Evolutionary conservation across 805 yeast genomes (phyloP).

Genomic region (Metschnikowia similis): DNA sequence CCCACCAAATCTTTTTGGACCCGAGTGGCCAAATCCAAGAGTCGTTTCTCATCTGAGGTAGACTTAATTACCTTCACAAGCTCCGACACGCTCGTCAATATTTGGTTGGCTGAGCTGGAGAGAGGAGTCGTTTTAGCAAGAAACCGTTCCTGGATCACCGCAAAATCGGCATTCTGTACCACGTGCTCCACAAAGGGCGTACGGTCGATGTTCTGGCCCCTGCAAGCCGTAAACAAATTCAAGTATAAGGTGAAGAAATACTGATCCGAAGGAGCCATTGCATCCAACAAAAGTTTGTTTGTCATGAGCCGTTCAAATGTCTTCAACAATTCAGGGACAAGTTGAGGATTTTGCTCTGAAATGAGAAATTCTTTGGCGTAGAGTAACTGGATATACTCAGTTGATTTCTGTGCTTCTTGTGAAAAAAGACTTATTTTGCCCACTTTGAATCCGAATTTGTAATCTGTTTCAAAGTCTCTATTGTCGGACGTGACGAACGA

Average conservation of each 20-base stretch:
- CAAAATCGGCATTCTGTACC: conserved; percentile 28
- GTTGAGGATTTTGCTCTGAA: conserved; percentile 26
- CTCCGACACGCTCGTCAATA: conserved; percentile 12
- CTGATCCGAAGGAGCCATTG: conserved; percentile 22
- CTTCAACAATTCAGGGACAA: conserved; percentile 22
- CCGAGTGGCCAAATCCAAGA: conserved; percentile 5
- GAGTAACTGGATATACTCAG: conserved; percentile 31
- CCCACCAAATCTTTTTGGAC: conserved; percentile 10
- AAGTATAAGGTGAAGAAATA: conserved; percentile 25
- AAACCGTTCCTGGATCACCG: conserved; percentile 19
- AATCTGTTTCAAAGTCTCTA: conserved; percentile 54
- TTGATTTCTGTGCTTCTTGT: conserved; percentile 12
- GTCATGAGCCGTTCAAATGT: conserved; percentile 24
- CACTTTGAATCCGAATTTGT: conserved; percentile 45
- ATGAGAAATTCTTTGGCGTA: conserved; percentile 39
- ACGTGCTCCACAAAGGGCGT: conserved; percentile 26
- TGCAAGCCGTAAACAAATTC: conserved; percentile 25
- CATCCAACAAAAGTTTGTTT: conserved; percentile 5
- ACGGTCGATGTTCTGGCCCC: conserved; percentile 20
- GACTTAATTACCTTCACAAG: conserved; percentile 13
- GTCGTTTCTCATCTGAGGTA: conserved; percentile 7
- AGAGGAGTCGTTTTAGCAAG: conserved; percentile 16
- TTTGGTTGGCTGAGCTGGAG: conserved; percentile 10
- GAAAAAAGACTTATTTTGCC: conserved; percentile 16
- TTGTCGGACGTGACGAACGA: conserved; percentile 42